These are phyloP conservation scores for Cyclostephanos invisitatus DNA, from an alignment of 108 stramenopile species.

Conservation along the genomic window DNA sequence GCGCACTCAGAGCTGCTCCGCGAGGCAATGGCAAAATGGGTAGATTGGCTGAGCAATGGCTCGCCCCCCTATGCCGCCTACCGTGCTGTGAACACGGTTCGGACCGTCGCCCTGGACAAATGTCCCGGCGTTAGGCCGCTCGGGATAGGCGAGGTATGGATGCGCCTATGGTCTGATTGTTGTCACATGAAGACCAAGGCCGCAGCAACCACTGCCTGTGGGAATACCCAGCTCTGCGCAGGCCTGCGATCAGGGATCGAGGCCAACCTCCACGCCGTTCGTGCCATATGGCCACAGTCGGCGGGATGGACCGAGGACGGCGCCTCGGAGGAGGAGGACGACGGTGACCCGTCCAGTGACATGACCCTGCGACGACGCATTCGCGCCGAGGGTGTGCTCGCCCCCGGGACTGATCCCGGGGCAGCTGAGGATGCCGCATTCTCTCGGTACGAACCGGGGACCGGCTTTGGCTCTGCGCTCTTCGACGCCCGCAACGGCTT, in stretches of 20 bases:
- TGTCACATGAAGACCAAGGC: conserved; percentile 3
- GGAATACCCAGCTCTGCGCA: conserved; percentile 1
- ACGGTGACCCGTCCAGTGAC: neutral
- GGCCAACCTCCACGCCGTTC: conserved; percentile 5
- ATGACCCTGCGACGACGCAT: no score
- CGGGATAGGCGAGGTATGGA: no score
- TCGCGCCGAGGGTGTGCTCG: no score
- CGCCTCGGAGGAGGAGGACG: neutral
- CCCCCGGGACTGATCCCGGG: neutral
- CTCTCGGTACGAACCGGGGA: neutral
- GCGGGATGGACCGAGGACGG: conserved; percentile 2
- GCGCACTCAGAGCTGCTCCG: no score
- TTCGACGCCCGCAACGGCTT: conserved; percentile 15
- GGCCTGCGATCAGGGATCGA: neutral
- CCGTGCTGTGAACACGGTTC: no score
- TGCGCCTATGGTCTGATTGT: no score
- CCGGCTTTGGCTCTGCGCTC: conserved; percentile 1
- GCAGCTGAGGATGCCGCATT: neutral
- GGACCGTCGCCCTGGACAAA: no score
- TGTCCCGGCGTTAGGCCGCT: no score
- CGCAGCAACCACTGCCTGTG: neutral
- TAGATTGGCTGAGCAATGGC: no score
- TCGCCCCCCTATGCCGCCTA: no score
- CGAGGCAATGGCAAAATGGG: no score
- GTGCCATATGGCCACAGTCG: conserved; percentile 7